A percentile compares a stretch with the other conserved stretches of the same genome.
Conservation (phyloP, 2,329 filamentous ascomycete genomes). For the Decorospora gaudefroyi region DNA sequence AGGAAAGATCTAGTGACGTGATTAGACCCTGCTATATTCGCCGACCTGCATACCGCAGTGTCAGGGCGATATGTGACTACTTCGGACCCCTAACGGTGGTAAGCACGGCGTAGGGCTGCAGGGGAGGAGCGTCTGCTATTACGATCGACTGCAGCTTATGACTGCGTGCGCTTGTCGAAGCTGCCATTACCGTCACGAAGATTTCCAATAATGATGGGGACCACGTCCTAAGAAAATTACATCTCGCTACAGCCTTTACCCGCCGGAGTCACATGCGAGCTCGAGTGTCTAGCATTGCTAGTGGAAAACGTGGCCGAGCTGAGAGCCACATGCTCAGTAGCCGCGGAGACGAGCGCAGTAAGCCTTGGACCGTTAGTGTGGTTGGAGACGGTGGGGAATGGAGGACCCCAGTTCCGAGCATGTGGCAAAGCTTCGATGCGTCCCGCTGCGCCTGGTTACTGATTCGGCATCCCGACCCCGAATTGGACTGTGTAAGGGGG, state of each 20-base stretch:
- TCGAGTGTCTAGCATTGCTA: neutral
- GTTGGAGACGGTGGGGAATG: slow-evolving; percentile 10
- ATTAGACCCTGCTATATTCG: slow-evolving; percentile 8
- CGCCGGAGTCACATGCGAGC: neutral
- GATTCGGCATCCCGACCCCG: too few relatives aligned
- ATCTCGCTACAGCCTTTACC: neutral
- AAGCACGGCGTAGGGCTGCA: slow-evolving; percentile 32
- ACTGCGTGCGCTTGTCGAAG: slow-evolving; percentile 12
- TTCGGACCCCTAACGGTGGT: slow-evolving; percentile 16
- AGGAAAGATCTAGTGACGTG: slow-evolving; percentile 8
- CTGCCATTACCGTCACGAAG: slow-evolving; percentile 5
- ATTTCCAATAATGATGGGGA: slow-evolving; percentile 1
- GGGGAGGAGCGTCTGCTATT: slow-evolving; percentile 17
- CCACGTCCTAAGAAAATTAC: neutral
- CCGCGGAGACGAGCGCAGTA: slow-evolving; percentile 5
- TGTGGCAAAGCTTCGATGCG: slow-evolving; percentile 36
- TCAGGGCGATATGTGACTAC: slow-evolving; percentile 12
- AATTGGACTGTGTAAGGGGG: too few relatives aligned
- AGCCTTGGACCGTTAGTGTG: slow-evolving; percentile 11
- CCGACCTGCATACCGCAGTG: slow-evolving; percentile 18
- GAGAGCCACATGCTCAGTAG: slow-evolving; percentile 6
- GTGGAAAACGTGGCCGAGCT: slow-evolving; percentile 7
- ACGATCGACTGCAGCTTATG: slow-evolving; percentile 14
- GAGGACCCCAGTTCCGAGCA: slow-evolving; percentile 20
- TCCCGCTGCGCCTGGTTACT: slow-evolving; percentile 24